Evolutionary conservation across 2,329 filamentous ascomycete species (phyloP), one percentile per base, ranked within the genome.

Genomic region (Lecanosticta acicola): DNA sequence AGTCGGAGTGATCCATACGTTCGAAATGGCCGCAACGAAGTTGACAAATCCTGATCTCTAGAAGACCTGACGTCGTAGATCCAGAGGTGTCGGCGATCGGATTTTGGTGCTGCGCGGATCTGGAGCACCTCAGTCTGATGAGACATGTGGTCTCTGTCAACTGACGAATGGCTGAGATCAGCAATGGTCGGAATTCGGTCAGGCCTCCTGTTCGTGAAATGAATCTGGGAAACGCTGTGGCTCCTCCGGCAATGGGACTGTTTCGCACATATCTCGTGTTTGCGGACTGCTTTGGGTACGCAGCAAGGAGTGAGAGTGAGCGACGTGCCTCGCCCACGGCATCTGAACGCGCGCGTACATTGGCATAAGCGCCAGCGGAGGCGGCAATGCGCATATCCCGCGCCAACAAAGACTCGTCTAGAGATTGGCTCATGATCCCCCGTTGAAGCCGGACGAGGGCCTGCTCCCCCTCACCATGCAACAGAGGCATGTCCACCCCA

Each of bases 401-500:
- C 8, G 41, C 41, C 13, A 43, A 29, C 17, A 43, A 20, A 4
- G 32, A 34, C 18, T 43, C 41, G 20, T 43, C 32, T 3, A 43
- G 32, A 9, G 41, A 35, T 4, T 17, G 26, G 17, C 16, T 26
- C 32, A 43, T 35, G 17, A 43, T 43, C 19, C 37, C 41, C 2
- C 32, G 18, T n/a, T 26, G 41, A 21, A 37, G 32, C 10, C 41
- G 11, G 3, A 36, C 9, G 19, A 43, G 2, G 5, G 41, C 41
- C 10, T 43, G 24, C 2, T 36, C 3, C 10, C 41, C 18, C 19
- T 48, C 26, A 17, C 45, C 40, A 18, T 48, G 40, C 24, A 43
- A 16, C 2, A 48, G 21, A 3, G 40, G 35, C 64, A 74, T 71
- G 26, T 68, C 63, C 21, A 74, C 59, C 1, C 58, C 59, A 19